Conservation (phyloP, 2,329 filamentous ascomycete genomes). For the Diplodia sapinea region DNA sequence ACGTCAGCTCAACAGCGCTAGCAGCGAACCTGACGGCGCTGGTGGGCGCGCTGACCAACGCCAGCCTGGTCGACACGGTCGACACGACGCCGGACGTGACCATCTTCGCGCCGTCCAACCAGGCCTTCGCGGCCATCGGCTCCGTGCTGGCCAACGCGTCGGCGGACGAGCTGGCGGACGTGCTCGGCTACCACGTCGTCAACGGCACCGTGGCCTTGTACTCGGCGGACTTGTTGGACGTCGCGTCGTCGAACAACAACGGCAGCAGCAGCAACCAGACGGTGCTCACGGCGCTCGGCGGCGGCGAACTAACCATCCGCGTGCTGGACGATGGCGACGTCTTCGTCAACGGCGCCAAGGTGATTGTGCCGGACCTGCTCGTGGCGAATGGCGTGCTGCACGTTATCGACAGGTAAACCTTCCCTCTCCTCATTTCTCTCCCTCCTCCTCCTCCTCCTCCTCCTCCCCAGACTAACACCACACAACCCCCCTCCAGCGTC, state of each 20-base stretch:
- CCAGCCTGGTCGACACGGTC: slow-evolving; percentile 51
- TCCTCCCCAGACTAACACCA: no score
- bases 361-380: slow-evolving; percentile 51
- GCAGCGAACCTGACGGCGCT: slow-evolving; percentile 49
- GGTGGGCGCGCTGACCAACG: slow-evolving; percentile 49
- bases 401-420: slow-evolving; percentile 59
- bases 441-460: no score
- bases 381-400: slow-evolving; percentile 56
- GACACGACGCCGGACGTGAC: slow-evolving; percentile 59
- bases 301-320: slow-evolving; percentile 50
- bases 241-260: slow-evolving; percentile 31
- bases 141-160: slow-evolving; percentile 58
- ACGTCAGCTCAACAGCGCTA: slow-evolving; percentile 41
- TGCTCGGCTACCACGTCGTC: slow-evolving; percentile 71
- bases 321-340: slow-evolving; percentile 37
- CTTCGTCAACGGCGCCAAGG: slow-evolving; percentile 54
- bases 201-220: slow-evolving; percentile 59
- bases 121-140: slow-evolving; percentile 64
- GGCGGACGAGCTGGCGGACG: slow-evolving; percentile 54
- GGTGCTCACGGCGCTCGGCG: slow-evolving; percentile 45
- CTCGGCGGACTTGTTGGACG: slow-evolving; percentile 45
- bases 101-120: slow-evolving; percentile 68
- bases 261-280: slow-evolving; percentile 44
- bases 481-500: slow-evolving; percentile 44
- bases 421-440: no score